Percentiles rank a stretch among this genome's conserved stretches.
Conservation (phyloP, 2,329 filamentous ascomycete genomes). For the Xylaria arbuscula region DNA sequence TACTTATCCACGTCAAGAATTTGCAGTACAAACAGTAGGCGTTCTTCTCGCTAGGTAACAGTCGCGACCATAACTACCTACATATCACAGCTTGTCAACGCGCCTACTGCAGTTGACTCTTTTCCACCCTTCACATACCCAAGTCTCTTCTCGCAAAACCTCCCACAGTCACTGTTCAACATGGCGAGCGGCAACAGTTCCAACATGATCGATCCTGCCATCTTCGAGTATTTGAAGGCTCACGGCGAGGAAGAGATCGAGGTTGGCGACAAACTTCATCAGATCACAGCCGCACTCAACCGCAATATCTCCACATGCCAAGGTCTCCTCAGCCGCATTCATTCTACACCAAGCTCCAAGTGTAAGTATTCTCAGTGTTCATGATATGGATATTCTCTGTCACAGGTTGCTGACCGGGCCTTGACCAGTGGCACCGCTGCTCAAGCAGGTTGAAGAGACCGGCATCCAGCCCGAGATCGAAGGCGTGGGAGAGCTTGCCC, state of each 20-base stretch:
- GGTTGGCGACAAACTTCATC: conserved; percentile 84
- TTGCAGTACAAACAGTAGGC: not conserved
- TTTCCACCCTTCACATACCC: conserved; percentile 10
- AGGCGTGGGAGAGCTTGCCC: conserved; percentile 75
- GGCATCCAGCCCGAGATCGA: conserved; percentile 77
- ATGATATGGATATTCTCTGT: not conserved
- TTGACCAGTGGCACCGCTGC: conserved; percentile 73
- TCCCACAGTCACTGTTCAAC: conserved; percentile 15
- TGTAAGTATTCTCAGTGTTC: conserved; percentile 53
- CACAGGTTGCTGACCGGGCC: conserved; percentile 24
- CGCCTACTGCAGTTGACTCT: conserved; percentile 5
- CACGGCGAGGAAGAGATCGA: conserved; percentile 89
- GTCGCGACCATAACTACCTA: not conserved
- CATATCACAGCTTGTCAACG: not conserved
- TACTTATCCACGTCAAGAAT: not conserved
- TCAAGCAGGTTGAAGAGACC: conserved; percentile 75
- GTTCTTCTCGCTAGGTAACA: not conserved
- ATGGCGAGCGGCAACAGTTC: conserved; percentile 46
- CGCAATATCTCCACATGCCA: conserved; percentile 84
- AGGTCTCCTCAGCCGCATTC: conserved; percentile 86
- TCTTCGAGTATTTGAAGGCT: conserved; percentile 87
- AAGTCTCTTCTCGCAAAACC: not conserved
- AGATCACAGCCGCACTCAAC: conserved; percentile 84
- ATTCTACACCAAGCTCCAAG: conserved; percentile 79
- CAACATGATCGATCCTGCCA: conserved; percentile 78